Conservation (phyloP, 805 yeast species). For the Starmerella ratchasimensis region DNA sequence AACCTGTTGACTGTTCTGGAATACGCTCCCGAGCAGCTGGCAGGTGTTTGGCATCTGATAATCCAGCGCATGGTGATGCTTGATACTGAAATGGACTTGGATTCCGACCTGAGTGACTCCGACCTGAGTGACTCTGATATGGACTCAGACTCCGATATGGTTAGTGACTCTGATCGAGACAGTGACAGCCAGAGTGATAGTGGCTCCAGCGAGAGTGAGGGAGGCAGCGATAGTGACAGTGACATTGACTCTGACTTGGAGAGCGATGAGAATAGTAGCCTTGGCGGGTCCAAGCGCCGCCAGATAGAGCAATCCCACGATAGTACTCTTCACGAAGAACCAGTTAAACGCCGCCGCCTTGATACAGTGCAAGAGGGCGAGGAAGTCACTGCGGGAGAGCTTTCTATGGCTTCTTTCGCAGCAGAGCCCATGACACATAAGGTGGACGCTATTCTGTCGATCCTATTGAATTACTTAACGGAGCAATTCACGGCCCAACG, state of each 20-base stretch:
- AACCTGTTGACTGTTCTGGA: conserved; percentile 47
- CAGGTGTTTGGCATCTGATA: conserved; percentile 64
- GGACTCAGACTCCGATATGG: conserved; percentile 25
- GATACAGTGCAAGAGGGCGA: no score
- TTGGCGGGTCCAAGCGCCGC: no score
- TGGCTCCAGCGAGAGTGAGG: neutral
- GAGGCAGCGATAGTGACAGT: conserved; percentile 17
- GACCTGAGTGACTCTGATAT: conserved; percentile 24
- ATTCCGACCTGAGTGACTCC: conserved; percentile 22
- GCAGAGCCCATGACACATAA: conserved; percentile 45
- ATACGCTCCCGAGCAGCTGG: conserved; percentile 66
- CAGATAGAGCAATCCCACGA: no score
- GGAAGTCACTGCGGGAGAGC: conserved; percentile 26
- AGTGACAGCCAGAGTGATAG: conserved; percentile 19
- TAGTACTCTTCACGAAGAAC: no score
- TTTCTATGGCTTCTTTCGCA: conserved; percentile 31
- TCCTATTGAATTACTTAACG: conserved; percentile 41
- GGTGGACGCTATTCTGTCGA: conserved; percentile 53
- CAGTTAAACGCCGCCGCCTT: no score
- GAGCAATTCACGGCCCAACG: conserved; percentile 37
- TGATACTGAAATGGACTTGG: conserved; percentile 73
- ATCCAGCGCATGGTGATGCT: conserved; percentile 70
- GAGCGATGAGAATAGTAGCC: no score
- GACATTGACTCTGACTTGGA: conserved; percentile 17
- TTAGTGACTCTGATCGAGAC: conserved; percentile 8